Conservation (phyloP, 495 filamentous ascomycete species). For the Lineolata rhizophorae region DNA sequence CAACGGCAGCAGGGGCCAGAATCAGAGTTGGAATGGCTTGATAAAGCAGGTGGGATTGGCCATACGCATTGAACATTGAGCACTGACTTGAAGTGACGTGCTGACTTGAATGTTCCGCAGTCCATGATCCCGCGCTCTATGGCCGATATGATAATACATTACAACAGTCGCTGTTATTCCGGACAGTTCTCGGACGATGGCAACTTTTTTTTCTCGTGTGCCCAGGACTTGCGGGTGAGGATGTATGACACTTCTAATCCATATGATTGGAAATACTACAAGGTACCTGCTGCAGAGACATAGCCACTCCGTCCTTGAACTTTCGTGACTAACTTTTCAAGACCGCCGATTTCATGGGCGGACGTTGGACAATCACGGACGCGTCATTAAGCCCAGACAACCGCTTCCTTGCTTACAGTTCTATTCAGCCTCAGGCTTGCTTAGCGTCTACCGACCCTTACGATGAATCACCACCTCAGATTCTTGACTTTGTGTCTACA, state of each 20-base stretch:
- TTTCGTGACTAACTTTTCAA: constrained; percentile 2
- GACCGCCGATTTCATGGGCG: constrained; percentile 63
- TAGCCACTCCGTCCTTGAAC: not conserved
- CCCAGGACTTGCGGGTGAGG: constrained; percentile 78
- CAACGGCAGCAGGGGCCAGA: constrained; percentile 31
- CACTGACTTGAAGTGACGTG: too few relatives aligned
- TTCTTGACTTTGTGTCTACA: constrained; percentile 58
- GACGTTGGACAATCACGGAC: constrained; percentile 91
- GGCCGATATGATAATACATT: constrained; percentile 77
- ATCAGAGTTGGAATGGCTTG: constrained; percentile 38
- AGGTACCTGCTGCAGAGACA: constrained; percentile 20
- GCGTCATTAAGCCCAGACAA: constrained; percentile 85
- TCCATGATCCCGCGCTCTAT: constrained; percentile 39
- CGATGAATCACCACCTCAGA: constrained; percentile 50
- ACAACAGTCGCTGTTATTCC: constrained; percentile 67
- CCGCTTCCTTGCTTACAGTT: constrained; percentile 69
- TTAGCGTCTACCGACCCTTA: constrained; percentile 65
- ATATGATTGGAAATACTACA: constrained; percentile 89
- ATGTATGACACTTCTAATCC: constrained; percentile 98
- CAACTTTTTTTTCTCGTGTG: constrained; percentile 92
- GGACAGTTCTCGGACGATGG: constrained; percentile 94
- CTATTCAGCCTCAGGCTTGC: constrained; percentile 61
- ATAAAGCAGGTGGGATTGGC: constrained; percentile 41
- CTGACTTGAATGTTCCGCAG: constrained; percentile 15
- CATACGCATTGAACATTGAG: constrained; percentile 4